phyloP scores from a whole-genome alignment of 2,329 filamentous ascomycete genomes.

The Chrysoporthe cubensis region DNA sequence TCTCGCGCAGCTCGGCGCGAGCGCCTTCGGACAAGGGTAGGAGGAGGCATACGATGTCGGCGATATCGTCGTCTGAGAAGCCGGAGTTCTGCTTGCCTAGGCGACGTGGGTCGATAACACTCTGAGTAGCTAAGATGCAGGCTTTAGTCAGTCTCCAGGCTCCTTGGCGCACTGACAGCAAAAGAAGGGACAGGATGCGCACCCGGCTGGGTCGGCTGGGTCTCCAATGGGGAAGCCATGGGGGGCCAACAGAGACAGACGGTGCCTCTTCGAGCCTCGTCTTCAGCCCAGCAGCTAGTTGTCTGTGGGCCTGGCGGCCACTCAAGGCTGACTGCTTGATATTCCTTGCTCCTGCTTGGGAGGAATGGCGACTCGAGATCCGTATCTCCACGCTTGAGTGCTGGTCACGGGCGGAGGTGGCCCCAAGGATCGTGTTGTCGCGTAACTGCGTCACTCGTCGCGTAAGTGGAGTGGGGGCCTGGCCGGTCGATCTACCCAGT shows the following conservation, averaged over 20 bases:
- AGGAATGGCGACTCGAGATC: not conserved
- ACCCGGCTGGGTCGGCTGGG: conserved; percentile 30
- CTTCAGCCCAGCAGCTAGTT: conserved; percentile 22
- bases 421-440: conserved; percentile 6
- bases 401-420: not conserved
- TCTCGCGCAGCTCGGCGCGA: conserved; percentile 66
- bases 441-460: conserved; percentile 21
- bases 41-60: conserved; percentile 88
- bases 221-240: conserved; percentile 25
- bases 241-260: conserved; percentile 18
- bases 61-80: conserved; percentile 78
- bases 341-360: conserved; percentile 9
- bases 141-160: conserved; percentile 18
- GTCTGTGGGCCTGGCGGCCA: conserved; percentile 16
- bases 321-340: not conserved
- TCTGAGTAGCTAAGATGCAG: conserved; percentile 67
- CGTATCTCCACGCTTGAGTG: not conserved
- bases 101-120: conserved; percentile 78
- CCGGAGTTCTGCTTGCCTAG: conserved; percentile 81
- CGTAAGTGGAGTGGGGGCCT: conserved; percentile 4
- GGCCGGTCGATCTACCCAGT: not conserved
- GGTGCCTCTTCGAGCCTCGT: conserved; percentile 10
- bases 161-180: conserved; percentile 15
- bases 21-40: conserved; percentile 78
- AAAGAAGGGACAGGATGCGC: conserved; percentile 18